Evolutionary conservation across 2,329 filamentous ascomycete species (phyloP).

Genomic region (Colletotrichum graminicola): DNA sequence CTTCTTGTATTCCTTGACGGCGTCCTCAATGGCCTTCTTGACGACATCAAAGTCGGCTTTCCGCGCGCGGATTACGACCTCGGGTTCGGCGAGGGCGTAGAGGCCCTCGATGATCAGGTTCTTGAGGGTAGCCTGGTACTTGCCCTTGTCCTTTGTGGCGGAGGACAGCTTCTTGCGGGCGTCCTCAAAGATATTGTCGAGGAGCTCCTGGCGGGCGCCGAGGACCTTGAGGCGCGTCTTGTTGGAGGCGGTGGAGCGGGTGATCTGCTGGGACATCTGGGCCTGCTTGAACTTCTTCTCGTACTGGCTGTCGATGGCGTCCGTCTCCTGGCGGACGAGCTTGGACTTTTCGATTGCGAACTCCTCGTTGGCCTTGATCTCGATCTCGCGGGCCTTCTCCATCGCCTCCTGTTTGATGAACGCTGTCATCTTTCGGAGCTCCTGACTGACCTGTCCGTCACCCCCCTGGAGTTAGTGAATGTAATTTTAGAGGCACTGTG

Average conservation of each 20-base stretch:
- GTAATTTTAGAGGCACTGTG: neutral
- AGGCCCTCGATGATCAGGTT: constrained; percentile 89
- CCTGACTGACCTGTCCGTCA: constrained; percentile 84
- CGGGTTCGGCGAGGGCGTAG: constrained; percentile 87
- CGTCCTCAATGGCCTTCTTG: constrained; percentile 82
- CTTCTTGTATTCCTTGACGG: constrained; percentile 86
- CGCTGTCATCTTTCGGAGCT: constrained; percentile 99
- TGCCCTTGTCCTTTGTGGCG: constrained; percentile 75
- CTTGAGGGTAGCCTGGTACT: constrained; percentile 83
- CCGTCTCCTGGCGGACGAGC: constrained; percentile 94
- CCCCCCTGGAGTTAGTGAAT: constrained; percentile 5
- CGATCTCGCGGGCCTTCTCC: constrained; percentile 97
- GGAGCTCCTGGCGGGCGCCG: constrained; percentile 86
- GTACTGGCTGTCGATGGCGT: constrained; percentile 91
- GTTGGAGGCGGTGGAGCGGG: constrained; percentile 94
- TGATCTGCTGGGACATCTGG: constrained; percentile 98
- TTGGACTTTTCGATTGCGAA: constrained; percentile 99
- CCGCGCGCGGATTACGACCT: constrained; percentile 79
- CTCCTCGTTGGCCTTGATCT: constrained; percentile 98
- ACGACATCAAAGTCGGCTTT: constrained; percentile 83
- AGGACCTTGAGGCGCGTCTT: constrained; percentile 94
- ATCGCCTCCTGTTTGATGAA: constrained; percentile 99
- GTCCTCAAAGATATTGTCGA: constrained; percentile 89
- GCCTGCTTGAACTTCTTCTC: constrained; percentile 99
- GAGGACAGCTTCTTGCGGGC: constrained; percentile 78